Percentiles rank a stretch among this genome's conserved stretches.
These are phyloP conservation scores for Boletellus sp. DNA, from an alignment of 768 basidiomycete genomes.

Conservation along the genomic window DNA sequence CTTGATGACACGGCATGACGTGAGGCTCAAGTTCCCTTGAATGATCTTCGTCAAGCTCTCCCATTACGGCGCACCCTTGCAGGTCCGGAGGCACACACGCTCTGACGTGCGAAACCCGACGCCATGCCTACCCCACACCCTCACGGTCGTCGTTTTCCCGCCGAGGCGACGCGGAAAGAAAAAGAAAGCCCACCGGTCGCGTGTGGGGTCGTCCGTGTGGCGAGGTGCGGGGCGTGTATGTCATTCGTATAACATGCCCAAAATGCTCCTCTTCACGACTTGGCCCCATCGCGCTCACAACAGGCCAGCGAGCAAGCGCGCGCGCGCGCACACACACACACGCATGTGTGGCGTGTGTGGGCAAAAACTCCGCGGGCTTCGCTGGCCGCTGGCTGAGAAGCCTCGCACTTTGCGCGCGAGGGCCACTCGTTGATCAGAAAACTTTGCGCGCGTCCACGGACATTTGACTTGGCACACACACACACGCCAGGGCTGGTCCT, in stretches of 20 bases:
- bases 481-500: constrained; percentile 1
- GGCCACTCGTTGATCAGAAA: constrained; percentile 6
- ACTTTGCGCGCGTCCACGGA: constrained; percentile 16
- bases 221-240: background rate
- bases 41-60: constrained; percentile 1
- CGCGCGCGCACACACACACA: too few relatives aligned
- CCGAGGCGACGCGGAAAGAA: background rate
- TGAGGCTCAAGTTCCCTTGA: background rate
- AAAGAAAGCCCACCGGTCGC: background rate
- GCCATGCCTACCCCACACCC: constrained; percentile 17
- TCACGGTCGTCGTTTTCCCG: constrained; percentile 8
- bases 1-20: background rate
- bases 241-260: too few relatives aligned
- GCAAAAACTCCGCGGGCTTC: constrained; percentile 18
- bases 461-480: constrained; percentile 11
- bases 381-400: constrained; percentile 9
- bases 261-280: too few relatives aligned
- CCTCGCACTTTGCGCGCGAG: constrained; percentile 21
- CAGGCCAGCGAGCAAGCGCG: too few relatives aligned
- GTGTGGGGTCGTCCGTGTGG: too few relatives aligned
- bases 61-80: background rate
- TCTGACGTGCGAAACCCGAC: constrained; percentile 9
- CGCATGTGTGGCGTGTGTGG: background rate
- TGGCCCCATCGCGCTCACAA: too few relatives aligned
- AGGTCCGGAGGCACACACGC: background rate